Evolutionary conservation across 192 early-diverging fungal genomes (phyloP).

Genomic region (Backusella psychrophila): DNA sequence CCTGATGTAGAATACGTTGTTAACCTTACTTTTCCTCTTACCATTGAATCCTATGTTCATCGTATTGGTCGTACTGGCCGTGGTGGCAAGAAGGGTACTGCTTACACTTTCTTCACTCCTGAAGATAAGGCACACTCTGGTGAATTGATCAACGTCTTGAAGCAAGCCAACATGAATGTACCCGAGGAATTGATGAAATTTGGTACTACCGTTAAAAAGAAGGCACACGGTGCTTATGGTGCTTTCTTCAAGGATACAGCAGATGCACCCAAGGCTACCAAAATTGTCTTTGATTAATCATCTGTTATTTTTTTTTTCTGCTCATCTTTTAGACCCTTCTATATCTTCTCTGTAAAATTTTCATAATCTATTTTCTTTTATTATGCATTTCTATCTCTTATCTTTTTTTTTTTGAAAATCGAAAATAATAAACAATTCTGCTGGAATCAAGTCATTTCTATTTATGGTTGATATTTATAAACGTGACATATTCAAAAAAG

Average conservation of each 20-base stretch:
- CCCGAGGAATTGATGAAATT: conserved; percentile 90
- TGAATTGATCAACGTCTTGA: conserved; percentile 88
- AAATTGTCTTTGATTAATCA: conserved; percentile 76
- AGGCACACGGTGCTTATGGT: conserved; percentile 93
- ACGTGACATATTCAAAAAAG: too few relatives aligned
- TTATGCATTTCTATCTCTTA: neutral
- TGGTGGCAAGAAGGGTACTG: conserved; percentile 86
- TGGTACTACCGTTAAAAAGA: conserved; percentile 96
- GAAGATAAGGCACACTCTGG: conserved; percentile 90
- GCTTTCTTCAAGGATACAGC: conserved; percentile 94
- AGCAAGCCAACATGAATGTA: conserved; percentile 80
- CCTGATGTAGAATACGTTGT: conserved; percentile 95
- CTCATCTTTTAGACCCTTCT: neutral
- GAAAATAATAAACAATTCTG: neutral
- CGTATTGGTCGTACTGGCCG: conserved; percentile 96
- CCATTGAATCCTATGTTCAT: conserved; percentile 89
- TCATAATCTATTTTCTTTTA: neutral
- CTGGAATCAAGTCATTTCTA: neutral
- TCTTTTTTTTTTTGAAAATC: neutral
- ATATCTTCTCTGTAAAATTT: neutral
- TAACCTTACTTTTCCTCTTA: conserved; percentile 96
- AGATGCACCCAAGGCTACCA: conserved; percentile 64
- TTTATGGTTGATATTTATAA: too few relatives aligned
- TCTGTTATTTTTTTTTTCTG: neutral
- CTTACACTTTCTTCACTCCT: conserved; percentile 91